A percentile compares a stretch with the other conserved stretches of the same genome.
Conservation (phyloP, 2,329 filamentous ascomycete genomes). For the Hymenoscyphus fraxineus region DNA sequence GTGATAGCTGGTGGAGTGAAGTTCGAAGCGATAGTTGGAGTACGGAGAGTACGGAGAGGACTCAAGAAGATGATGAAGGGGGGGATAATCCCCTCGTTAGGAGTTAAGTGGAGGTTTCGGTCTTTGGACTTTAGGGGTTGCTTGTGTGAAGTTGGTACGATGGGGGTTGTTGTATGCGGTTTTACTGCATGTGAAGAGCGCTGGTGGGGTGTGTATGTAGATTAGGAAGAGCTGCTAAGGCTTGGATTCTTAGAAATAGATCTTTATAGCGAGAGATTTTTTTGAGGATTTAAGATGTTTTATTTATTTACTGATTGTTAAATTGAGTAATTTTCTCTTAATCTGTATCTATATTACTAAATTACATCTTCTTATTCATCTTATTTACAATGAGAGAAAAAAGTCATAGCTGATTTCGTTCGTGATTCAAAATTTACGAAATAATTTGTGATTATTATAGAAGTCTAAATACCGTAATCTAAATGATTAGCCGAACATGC, state of each 20-base stretch:
- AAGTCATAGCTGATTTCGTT: too few species aligned
- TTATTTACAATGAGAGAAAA: too few species aligned
- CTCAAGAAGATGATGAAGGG: not conserved
- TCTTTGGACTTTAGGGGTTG: not conserved
- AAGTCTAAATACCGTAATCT: too few species aligned
- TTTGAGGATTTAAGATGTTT: too few species aligned
- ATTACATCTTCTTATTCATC: too few species aligned
- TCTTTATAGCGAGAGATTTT: not conserved
- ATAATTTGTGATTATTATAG: too few species aligned
- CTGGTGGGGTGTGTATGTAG: not conserved
- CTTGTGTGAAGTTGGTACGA: not conserved
- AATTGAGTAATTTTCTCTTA: too few species aligned
- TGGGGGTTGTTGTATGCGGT: not conserved
- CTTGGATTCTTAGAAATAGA: not conserved
- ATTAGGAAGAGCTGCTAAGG: not conserved
- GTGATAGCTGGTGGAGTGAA: not conserved
- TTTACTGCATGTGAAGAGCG: not conserved
- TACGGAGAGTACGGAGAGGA: not conserved
- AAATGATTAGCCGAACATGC: too few species aligned
- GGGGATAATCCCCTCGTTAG: too few species aligned
- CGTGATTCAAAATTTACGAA: too few species aligned
- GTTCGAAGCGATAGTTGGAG: not conserved
- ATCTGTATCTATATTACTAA: too few species aligned
- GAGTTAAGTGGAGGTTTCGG: not conserved
- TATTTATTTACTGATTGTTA: too few species aligned